phyloP scores from a whole-genome alignment of 805 yeast species.

The Nadsonia fulvescens region DNA sequence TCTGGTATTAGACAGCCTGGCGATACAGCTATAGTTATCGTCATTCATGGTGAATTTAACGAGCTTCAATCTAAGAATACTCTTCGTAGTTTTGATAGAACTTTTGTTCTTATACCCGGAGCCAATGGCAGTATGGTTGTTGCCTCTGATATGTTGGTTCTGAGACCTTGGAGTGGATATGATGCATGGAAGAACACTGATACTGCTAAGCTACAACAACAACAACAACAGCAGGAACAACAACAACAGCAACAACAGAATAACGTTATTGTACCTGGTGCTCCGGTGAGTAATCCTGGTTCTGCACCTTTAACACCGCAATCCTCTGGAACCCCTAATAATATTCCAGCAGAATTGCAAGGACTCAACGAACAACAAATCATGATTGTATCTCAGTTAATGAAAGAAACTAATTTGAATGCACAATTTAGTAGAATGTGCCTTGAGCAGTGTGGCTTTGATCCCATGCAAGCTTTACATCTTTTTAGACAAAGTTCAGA shows the following conservation, averaged over 20 bases:
- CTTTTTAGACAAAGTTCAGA: conserved; percentile 55
- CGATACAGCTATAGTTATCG: conserved; percentile 58
- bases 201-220: conserved; percentile 6
- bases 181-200: conserved; percentile 32
- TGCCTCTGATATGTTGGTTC: conserved; percentile 64
- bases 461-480: conserved; percentile 45
- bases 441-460: conserved; percentile 78
- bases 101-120: conserved; percentile 56
- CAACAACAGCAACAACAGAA: conserved; percentile 7
- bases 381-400: conserved; percentile 43
- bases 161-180: conserved; percentile 40
- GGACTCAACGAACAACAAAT: conserved; percentile 39
- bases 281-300: conserved; percentile 8
- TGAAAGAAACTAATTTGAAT: conserved; percentile 56
- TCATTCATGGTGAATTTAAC: conserved; percentile 69
- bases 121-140: conserved; percentile 55
- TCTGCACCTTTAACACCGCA: conserved; percentile 6
- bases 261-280: conserved; percentile 6
- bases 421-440: conserved; percentile 69
- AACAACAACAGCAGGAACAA: conserved; percentile 9
- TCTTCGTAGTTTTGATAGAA: conserved; percentile 70
- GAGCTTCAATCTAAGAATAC: conserved; percentile 27
- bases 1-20: conserved; percentile 35
- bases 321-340: conserved; percentile 3
- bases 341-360: conserved; percentile 9